A percentile compares a stretch with the other conserved stretches of the same genome.
phyloP scores from a whole-genome alignment of 192 early-diverging fungal genomes.

The Chytriomyces sp. region DNA sequence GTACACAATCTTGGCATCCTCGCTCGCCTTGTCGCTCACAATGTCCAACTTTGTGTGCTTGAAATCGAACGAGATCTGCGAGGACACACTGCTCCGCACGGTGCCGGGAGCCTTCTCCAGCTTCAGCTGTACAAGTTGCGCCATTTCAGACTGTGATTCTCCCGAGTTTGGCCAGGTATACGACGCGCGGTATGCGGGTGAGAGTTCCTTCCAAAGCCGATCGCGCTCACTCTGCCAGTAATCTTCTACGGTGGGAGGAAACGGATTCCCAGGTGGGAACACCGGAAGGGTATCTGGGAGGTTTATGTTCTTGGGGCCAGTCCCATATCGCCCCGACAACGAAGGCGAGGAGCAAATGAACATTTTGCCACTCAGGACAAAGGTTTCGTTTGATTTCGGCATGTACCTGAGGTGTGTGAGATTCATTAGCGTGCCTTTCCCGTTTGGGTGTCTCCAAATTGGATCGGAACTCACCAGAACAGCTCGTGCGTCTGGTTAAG shows the following conservation, averaged over 20 bases:
- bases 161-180: slow-evolving; percentile 74
- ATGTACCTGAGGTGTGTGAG: slow-evolving; percentile 51
- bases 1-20: slow-evolving; percentile 61
- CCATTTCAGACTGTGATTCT: slow-evolving; percentile 31
- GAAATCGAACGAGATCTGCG: not conserved
- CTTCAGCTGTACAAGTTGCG: not conserved
- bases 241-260: slow-evolving; percentile 41
- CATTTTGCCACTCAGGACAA: slow-evolving; percentile 66
- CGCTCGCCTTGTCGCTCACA: slow-evolving; percentile 32
- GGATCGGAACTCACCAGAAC: slow-evolving; percentile 56
- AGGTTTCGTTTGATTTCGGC: slow-evolving; percentile 71
- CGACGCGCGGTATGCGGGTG: slow-evolving; percentile 58
- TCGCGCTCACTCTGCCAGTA: slow-evolving; percentile 71
- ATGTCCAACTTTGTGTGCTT: not conserved
- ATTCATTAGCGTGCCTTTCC: not conserved
- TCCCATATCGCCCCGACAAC: slow-evolving; percentile 64
- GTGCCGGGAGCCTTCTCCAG: not conserved
- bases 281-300: slow-evolving; percentile 27
- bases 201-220: slow-evolving; percentile 59
- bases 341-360: slow-evolving; percentile 71
- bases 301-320: slow-evolving; percentile 53
- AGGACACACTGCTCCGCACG: not conserved
- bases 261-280: slow-evolving; percentile 18
- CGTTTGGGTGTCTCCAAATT: not conserved
- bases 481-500: slow-evolving; percentile 63